Base-by-base conservation (phyloP, 2,329 filamentous ascomycete genomes). In the Penicillium freii region DNA sequence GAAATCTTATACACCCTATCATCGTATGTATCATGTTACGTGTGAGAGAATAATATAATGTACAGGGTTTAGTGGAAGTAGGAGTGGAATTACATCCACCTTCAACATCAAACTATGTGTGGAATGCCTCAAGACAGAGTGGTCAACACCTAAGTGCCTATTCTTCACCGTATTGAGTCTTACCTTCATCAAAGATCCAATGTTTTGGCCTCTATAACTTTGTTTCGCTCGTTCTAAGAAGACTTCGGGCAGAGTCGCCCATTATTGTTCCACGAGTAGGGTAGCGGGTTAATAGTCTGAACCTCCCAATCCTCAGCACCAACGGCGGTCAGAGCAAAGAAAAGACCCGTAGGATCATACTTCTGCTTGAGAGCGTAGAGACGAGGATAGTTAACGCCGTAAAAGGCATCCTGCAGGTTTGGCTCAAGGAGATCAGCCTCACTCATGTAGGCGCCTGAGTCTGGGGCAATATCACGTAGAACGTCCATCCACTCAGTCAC, bases 371-470 rank as follows among this genome's bases (percentile, higher is more conserved):
- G 43, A 13, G 57, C 34, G 38, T 69, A 62, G 1, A 73, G 57
- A 2, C 54, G 46, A 0, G 60, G 58, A 48, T 74, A 73, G 31
- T 73, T 68, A 34, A 46, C 45, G 3, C 77, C 77, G 62, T 72
- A 78, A 60, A 77, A 79, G 2, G 72, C 64, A 19, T 73, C 48
- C 57, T 78, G 72, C 62, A 72, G 77, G 45, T 74, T 62, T 2
- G 75, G 74, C 57, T 78, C 75, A 5, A 68, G 66, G 11, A 73
- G 66, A 54, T 77, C 71, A 5, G 69, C 75, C 58, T 77, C 75
- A 47, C 74, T 77, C 33, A 70, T 68, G 42, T 77, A 77, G 0
- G 69, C 62, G 9, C 73, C 74, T 1, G 63, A 66, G 17, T 60
- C 51, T 1, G 62, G 63, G 4, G 62, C 58, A 29, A 66, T 60